These are phyloP conservation scores for Sextonia rubra DNA, from an alignment of 164 flowering plant genomes.

Conservation along the genomic window DNA sequence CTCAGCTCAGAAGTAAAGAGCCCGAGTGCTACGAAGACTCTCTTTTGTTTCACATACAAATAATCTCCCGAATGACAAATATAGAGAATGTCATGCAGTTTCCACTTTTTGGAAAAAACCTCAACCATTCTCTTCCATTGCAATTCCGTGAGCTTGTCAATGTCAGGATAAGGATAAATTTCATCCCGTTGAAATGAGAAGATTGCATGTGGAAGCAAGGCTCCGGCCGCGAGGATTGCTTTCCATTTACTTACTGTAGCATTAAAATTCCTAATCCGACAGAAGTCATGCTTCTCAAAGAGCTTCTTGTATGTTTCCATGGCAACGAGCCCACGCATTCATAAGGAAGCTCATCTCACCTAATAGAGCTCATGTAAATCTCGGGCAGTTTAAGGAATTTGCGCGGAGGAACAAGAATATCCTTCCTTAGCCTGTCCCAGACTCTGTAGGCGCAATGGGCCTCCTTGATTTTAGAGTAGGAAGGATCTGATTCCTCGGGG, in stretches of 20 bases:
- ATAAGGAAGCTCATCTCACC: slow-evolving; percentile 41
- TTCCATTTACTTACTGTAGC: slow-evolving; percentile 28
- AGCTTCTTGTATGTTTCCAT: slow-evolving; percentile 40
- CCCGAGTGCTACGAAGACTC: slow-evolving; percentile 30
- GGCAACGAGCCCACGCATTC: slow-evolving; percentile 49
- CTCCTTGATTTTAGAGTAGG: slow-evolving; percentile 36
- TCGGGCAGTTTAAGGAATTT: slow-evolving; percentile 38
- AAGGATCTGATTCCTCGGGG: too few species aligned
- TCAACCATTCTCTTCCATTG: slow-evolving; percentile 52
- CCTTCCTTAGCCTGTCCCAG: slow-evolving; percentile 39
- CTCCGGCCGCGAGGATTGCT: slow-evolving; percentile 49
- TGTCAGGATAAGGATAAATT: not conserved
- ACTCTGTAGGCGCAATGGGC: slow-evolving; percentile 39
- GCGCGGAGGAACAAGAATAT: slow-evolving; percentile 38
- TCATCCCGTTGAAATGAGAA: slow-evolving; percentile 1
- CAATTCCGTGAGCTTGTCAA: slow-evolving; percentile 35
- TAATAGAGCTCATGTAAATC: slow-evolving; percentile 36
- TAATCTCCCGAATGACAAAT: slow-evolving; percentile 25
- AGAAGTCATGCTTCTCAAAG: slow-evolving; percentile 37
- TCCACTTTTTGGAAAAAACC: slow-evolving; percentile 26
- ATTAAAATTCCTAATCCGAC: slow-evolving; percentile 28
- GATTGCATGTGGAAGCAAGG: slow-evolving; percentile 54
- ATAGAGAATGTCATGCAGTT: slow-evolving; percentile 24
- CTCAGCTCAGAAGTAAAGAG: slow-evolving; percentile 26
- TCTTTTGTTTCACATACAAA: slow-evolving; percentile 28